Percentiles rank a stretch among this genome's conserved stretches.
Conservation (phyloP, 2,329 filamentous ascomycete species). For the Pseudocercospora fijiensis region DNA sequence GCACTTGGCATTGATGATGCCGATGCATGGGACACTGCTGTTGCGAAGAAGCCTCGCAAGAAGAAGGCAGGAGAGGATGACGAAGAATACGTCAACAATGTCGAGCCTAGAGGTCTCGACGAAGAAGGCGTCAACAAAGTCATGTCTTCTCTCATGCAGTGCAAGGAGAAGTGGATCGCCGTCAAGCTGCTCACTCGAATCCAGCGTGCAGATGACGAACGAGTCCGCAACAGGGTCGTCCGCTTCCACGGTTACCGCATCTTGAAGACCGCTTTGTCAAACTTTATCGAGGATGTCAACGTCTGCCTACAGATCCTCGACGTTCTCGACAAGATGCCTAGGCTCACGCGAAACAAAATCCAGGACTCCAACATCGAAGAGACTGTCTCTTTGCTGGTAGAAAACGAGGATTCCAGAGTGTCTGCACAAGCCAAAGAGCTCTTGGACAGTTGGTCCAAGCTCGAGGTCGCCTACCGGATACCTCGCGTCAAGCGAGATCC, state of each 20-base stretch:
- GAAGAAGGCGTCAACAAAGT: slow-evolving; percentile 87
- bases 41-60: slow-evolving; percentile 86
- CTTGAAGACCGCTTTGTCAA: slow-evolving; percentile 78
- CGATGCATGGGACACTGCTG: slow-evolving; percentile 86
- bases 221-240: slow-evolving; percentile 82
- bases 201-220: slow-evolving; percentile 80
- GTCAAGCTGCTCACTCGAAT: slow-evolving; percentile 91
- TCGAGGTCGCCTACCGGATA: slow-evolving; percentile 90
- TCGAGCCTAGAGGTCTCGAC: slow-evolving; percentile 74
- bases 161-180: slow-evolving; percentile 98
- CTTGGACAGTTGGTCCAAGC: slow-evolving; percentile 80
- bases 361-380: slow-evolving; percentile 92
- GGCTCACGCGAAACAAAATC: slow-evolving; percentile 94
- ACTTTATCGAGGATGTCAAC: slow-evolving; percentile 86
- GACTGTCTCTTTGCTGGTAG: slow-evolving; percentile 67
- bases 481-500: slow-evolving; percentile 83
- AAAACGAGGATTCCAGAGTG: slow-evolving; percentile 67
- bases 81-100: slow-evolving; percentile 90
- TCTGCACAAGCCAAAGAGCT: slow-evolving; percentile 68
- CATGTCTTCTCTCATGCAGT: slow-evolving; percentile 95
- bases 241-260: slow-evolving; percentile 98
- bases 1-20: slow-evolving; percentile 91
- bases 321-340: slow-evolving; percentile 83
- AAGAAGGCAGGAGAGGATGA: slow-evolving; percentile 91
- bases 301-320: slow-evolving; percentile 85